A percentile compares a stretch with the other conserved stretches of the same genome.
phyloP scores from a whole-genome alignment of 257 asterid genomes.

The Lycium barbarum region DNA sequence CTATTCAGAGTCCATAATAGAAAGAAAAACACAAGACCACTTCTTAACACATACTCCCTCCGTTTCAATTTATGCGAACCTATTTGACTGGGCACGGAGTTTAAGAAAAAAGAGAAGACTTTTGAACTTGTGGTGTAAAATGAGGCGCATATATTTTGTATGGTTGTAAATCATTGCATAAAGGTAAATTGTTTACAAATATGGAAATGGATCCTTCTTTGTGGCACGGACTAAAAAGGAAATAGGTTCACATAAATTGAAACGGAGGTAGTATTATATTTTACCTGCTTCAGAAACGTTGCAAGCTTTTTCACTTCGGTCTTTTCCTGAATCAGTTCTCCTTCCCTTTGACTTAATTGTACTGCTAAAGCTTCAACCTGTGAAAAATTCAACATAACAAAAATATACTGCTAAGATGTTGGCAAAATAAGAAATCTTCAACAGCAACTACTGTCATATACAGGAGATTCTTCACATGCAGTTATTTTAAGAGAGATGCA shows the following conservation, averaged over 20 bases:
- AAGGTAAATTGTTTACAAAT: too few relatives aligned
- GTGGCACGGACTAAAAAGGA: too few relatives aligned
- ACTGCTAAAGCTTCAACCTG: conserved; percentile 94
- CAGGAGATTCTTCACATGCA: background rate
- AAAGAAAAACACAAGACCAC: background rate
- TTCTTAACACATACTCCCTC: background rate
- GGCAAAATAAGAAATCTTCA: background rate
- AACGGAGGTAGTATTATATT: background rate
- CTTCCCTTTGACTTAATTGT: conserved; percentile 89
- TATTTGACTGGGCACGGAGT: too few relatives aligned
- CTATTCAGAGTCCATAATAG: background rate
- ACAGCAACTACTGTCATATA: background rate
- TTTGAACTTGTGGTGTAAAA: too few relatives aligned
- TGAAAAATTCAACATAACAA: conserved; percentile 23
- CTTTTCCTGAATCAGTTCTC: conserved; percentile 89
- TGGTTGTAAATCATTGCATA: too few relatives aligned
- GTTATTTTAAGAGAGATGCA: background rate
- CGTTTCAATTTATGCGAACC: too few relatives aligned
- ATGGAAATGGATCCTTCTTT: too few relatives aligned
- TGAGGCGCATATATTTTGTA: too few relatives aligned
- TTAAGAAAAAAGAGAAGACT: too few relatives aligned
- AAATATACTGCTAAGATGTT: background rate
- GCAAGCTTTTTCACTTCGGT: conserved; percentile 94
- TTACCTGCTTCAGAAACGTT: conserved; percentile 85
- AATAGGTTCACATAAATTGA: too few relatives aligned